Evolutionary conservation across 257 asterid species (phyloP), one percentile per base, ranked within the genome.

Genomic region (Ehretia macrophylla): DNA sequence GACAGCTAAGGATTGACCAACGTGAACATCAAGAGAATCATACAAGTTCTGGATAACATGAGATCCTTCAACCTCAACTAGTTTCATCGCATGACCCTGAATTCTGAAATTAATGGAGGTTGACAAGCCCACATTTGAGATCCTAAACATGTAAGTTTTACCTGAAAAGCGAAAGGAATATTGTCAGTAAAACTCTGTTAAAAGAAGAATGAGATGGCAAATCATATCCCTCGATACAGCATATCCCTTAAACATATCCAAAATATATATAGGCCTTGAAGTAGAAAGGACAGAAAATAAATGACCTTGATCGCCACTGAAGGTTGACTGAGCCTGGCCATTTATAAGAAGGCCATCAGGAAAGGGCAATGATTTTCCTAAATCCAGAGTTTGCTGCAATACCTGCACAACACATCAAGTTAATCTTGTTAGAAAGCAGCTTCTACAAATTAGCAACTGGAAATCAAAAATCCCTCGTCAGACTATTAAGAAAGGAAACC

Each of bases 41-140:
- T 93, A 93, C 12, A 66, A 2, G 54, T 83, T 85, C 72, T 93
- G 99, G 63, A 89, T 72, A 54, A 87, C 95, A 45, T 93, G 85
- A 13, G 99, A 89, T 55, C 99, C 99, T 67, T 93, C 99, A 20
- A 85, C 83, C 84, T 93, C 99, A 8, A 93, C 97, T 8, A 87
- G 75, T 77, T 80, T 86, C 92, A 93, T 1, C 63, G 70, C 80
- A 61, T 93, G 99, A 44, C 88, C 94, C 70, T 86, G 92, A 51
- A 93, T 86, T 79, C 99, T 83, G 84, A 93, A 85, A 70, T 93
- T 89, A 51, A 88, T 64, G 0, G 96, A 72, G 39, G 82, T 79
- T 55, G 80, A 76, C 65, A 86, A 51, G 19, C 99, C 99, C 19
- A 93, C 63, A 40, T 93, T 93, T 13, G 99, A 89, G 38, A 93